phyloP scores from a whole-genome alignment of 2,329 filamentous ascomycete genomes.

The Fusarium globosum region DNA sequence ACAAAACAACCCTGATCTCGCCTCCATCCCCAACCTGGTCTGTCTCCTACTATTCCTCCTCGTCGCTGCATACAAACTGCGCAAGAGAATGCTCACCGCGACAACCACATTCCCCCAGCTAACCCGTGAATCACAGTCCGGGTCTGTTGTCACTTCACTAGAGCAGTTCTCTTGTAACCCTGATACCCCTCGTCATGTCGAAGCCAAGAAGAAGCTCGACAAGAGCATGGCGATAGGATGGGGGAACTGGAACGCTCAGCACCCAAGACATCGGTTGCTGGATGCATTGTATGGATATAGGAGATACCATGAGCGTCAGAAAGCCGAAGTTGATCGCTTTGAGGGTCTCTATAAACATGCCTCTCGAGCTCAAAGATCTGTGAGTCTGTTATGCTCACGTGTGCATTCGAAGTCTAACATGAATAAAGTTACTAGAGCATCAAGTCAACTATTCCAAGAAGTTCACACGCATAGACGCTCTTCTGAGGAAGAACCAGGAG shows the following conservation, averaged over 20 bases:
- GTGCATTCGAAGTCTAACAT: background rate
- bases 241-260: conserved; percentile 50
- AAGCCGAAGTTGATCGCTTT: conserved; percentile 51
- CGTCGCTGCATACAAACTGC: background rate
- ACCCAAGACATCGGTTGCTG: conserved; percentile 54
- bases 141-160: conserved; percentile 40
- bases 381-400: background rate
- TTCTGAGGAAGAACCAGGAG: conserved; percentile 57
- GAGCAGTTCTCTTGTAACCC: conserved; percentile 39
- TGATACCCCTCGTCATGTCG: conserved; percentile 42
- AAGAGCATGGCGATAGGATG: conserved; percentile 44
- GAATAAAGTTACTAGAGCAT: conserved; percentile 62
- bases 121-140: conserved; percentile 21
- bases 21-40: conserved; percentile 32
- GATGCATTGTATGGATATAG: conserved; percentile 54
- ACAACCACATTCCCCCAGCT: background rate
- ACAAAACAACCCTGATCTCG: conserved; percentile 17
- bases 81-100: background rate
- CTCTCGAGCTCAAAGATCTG: conserved; percentile 48
- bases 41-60: conserved; percentile 18
- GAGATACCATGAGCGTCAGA: conserved; percentile 50
- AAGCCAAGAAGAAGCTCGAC: conserved; percentile 48
- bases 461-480: conserved; percentile 55
- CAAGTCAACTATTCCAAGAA: conserved; percentile 67
- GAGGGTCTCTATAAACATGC: conserved; percentile 52